Base-by-base conservation (phyloP, 1,139 yeast genomes). In the Debaryomyces sp. region DNA sequence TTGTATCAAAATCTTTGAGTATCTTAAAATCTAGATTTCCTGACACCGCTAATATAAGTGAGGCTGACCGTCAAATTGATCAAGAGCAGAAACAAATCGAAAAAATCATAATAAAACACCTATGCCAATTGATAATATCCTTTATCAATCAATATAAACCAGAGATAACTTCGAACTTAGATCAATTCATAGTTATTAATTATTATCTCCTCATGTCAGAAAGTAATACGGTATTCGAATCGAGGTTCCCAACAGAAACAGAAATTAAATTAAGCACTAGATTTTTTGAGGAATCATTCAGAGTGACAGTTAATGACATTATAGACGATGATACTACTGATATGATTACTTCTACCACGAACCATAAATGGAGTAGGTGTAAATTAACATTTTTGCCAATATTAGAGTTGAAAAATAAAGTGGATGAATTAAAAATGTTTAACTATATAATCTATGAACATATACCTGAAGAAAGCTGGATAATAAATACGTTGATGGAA, bases 341-440 rank as follows among this genome's bases (percentile, higher is more conserved):
- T 7, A 52, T 63, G 21, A 58, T 61, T 1, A 55, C 49, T 13
- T 75, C 80, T 0, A 57, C 63, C 1, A 59, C 72, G 1, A 57
- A 62, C 7, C 80, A 75, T 50, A 58, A 59, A 22, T 76, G 80
- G 80, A 57, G 70, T 0, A 61, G 67, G 38, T 76, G 81, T 50
- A 61, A 62, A 18, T 54, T 73, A 45, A 72, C 78, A 0, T 56
- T 63, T 29, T 50, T 75, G 8, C 81, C 81, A 2, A 55, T 76
- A 26, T 50, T 75, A 41, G 75, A 70, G 37, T 54, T 71, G 51
- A 62, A 62, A 18, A 70, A 71, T 34, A 60, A 65, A 30, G 59
- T 63, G 6, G 79, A 75, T 50, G 78, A 75, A 52, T 56, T 70
- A 33, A 59, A 59, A 13, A 56, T 52, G 23, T 73, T 62, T 51